Evolutionary conservation across 2,329 filamentous ascomycete species (phyloP), one percentile per base, ranked within the genome.

Genomic region (Bipolaris gigantea): DNA sequence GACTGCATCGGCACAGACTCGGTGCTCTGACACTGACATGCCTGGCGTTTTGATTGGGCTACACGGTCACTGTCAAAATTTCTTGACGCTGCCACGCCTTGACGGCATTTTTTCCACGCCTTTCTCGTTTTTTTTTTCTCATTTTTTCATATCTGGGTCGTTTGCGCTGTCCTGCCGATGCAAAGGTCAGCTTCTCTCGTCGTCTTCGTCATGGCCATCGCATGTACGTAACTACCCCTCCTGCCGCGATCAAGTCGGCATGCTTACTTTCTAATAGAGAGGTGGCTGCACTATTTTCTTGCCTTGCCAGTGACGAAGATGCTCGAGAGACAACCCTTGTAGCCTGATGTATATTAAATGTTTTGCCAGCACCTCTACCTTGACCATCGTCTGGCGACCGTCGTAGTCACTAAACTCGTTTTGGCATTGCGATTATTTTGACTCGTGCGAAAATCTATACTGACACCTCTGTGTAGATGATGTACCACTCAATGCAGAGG

Each of bases 391-490:
- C 59, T 50, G 56, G 57, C 56, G 52, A 54, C 56, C 56, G 61
- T 57, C 56, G 59, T 59, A 54, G 59, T 63, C 54, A 59, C 59
- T 48, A 35, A 42, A 47, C 25, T 25, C 25, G 27, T 42, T 30
- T 11, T 16, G 19, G 25, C 27, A 40, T 47, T 48, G 25, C n/a
- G 33, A 33, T 30, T 16, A 52, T 51, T 42, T 51, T 39, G 33
- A 50, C 2, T 35, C 23, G 41, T 30, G 39, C 44, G 41, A 21
- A 39, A 13, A 23, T 18, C n/a, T 39, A 49, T 55, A 77, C 79
- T 83, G 76, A 83, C 72, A 64, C 64, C 65, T 65, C 43, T 59
- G 52, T 42, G 57, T 56, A 89, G 86, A 88, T 74, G 85, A 88
- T 66, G 82, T 85, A 45, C 73, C 85, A n/a, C 69, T 77, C 38